Conservation (phyloP, 148 eudicot species). For the Arbutus unedo region DNA sequence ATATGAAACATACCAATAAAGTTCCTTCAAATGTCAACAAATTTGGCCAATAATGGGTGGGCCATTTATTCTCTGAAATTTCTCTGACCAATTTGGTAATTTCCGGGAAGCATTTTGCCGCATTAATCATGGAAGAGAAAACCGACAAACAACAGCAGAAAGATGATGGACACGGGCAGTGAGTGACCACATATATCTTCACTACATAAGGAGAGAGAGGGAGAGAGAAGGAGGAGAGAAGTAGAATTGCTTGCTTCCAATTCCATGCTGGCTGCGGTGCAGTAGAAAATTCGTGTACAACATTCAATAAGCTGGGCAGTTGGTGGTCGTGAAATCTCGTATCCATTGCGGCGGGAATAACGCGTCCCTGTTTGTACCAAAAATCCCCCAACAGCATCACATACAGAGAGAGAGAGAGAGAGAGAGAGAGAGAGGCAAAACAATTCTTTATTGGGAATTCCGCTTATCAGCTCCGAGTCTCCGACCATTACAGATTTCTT, state of each 20-base stretch:
- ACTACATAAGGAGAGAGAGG: not conserved
- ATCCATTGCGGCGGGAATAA: slow-evolving; percentile 35
- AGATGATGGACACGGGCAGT: not conserved
- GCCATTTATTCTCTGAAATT: not conserved
- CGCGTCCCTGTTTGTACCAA: not conserved
- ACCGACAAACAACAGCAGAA: not conserved
- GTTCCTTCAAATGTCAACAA: no score
- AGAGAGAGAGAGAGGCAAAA: no score
- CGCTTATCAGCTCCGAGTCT: not conserved
- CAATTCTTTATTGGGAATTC: not conserved
- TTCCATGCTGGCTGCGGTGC: no score
- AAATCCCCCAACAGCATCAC: no score
- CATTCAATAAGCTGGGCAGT: not conserved
- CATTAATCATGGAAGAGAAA: not conserved
- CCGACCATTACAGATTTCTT: not conserved
- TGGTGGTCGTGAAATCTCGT: not conserved
- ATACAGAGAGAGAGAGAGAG: no score
- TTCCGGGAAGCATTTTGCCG: not conserved
- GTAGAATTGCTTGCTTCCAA: not conserved
- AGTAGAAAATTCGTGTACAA: no score
- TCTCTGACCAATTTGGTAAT: not conserved
- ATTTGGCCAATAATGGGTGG: no score
- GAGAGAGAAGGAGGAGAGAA: not conserved
- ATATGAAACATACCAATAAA: no score
- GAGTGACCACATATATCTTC: no score